Conservation (phyloP, 2,329 filamentous ascomycete genomes). For the Cladosporium sp. region DNA sequence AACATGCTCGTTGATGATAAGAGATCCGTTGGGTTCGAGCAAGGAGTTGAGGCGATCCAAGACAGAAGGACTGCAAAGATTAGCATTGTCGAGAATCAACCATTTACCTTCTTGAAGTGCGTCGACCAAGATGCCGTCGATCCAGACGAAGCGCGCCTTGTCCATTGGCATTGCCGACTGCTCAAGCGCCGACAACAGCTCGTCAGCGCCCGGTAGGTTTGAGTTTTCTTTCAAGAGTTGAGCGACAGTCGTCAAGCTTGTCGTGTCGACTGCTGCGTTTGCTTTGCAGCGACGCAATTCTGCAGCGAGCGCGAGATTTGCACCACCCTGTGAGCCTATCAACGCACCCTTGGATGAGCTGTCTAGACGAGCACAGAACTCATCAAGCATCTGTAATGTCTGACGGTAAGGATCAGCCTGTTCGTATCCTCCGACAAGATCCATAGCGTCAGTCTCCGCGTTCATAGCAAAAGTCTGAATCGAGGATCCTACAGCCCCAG, state of each 20-base stretch:
- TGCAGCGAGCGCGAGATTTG: constrained; percentile 7
- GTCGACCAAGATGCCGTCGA: constrained; percentile 87
- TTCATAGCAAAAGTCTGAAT: constrained; percentile 87
- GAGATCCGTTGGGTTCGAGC: constrained; percentile 81
- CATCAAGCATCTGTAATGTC: constrained; percentile 22
- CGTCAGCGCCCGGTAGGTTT: constrained; percentile 10
- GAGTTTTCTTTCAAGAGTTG: constrained; percentile 15
- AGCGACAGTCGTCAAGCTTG: constrained; percentile 15
- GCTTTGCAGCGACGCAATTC: constrained; percentile 18
- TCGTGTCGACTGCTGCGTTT: constrained; percentile 8
- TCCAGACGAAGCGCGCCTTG: constrained; percentile 89
- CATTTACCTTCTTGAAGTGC: constrained; percentile 84
- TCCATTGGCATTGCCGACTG: constrained; percentile 50
- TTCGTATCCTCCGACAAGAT: constrained; percentile 94
- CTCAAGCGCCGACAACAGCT: constrained; percentile 20
- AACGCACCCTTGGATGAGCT: constrained; percentile 14
- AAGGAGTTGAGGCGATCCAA: constrained; percentile 92
- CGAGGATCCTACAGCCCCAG: constrained; percentile 72
- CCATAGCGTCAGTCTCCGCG: constrained; percentile 93
- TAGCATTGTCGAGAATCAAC: constrained; percentile 95
- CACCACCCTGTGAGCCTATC: neutral
- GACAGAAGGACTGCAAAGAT: constrained; percentile 92
- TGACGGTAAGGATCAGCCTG: constrained; percentile 77
- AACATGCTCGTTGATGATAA: constrained; percentile 93
- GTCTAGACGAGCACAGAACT: constrained; percentile 23